Evolutionary conservation across 2,329 filamentous ascomycete genomes (phyloP), one percentile per base, ranked within the genome.

Genomic region (Cladophialophora bantiana): DNA sequence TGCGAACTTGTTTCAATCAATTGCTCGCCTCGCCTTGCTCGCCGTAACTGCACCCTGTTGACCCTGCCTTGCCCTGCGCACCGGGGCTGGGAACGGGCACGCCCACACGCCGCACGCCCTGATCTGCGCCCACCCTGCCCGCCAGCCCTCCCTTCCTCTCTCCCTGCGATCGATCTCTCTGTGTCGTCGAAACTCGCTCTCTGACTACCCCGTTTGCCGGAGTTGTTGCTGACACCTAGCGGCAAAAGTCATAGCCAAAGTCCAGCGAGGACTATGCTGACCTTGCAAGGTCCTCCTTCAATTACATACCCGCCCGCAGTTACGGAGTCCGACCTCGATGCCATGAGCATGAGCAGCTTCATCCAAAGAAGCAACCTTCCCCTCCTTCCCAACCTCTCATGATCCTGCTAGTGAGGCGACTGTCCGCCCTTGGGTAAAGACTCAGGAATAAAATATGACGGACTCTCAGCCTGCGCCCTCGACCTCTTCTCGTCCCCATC

Each of bases 341-440:
- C 31, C 42, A 50, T 50, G 34, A 20, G 32, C 48, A 26, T 36
- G 52, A 40, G 31, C 32, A 34, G 18, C 20, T 35, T 38, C 59
- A 50, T n/a, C 48, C 32, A 13, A 48, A 48, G 18, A 50, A 32
- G 20, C 26, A 36, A 35, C 32, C 7, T 35, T 15, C 18, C 20
- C 52, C 35, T 38, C 32, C n/a, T 18, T 40, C 48, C 26, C 59
- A 40, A 36, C 34, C 45, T 65, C 59, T 52, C 59, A 69, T 69
- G 68, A 62, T 35, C 58, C 31, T 42, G 64, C 65, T 67, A 69
- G 48, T 59, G 62, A 66, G 62, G 63, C 48, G 53, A 54, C 50
- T 34, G 42, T 35, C 53, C 31, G 59, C 32, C 45, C 48, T 38
- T 52, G n/a, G 45, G 59, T 61, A 53, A 40, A 53, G 20, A 48